These are phyloP conservation scores for Populus nigra DNA, from an alignment of 345 rosid genomes.

Conservation along the genomic window DNA sequence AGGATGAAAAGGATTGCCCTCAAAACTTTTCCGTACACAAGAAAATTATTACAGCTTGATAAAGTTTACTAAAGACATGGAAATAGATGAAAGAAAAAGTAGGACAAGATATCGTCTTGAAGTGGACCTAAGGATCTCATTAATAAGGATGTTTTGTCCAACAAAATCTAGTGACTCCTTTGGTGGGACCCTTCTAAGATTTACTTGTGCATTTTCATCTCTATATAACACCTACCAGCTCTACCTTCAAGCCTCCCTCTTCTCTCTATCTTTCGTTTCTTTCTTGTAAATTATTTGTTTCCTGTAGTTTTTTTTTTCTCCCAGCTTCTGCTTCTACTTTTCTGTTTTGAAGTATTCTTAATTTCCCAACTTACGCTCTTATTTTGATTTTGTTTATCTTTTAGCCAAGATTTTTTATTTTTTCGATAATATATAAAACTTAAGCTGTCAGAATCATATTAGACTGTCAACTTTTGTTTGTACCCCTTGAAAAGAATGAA, in stretches of 20 bases:
- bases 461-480: background rate
- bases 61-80: background rate
- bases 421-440: background rate
- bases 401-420: background rate
- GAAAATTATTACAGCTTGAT: background rate
- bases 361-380: background rate
- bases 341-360: background rate
- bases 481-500: conserved; percentile 32
- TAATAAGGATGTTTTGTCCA: conserved; percentile 46
- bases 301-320: background rate
- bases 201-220: conserved; percentile 25
- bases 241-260: conserved; percentile 16
- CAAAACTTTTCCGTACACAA: background rate
- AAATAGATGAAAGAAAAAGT: background rate
- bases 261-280: background rate
- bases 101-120: conserved; percentile 16
- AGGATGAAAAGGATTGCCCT: too few species aligned
- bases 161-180: conserved; percentile 45
- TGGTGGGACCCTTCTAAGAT: conserved; percentile 48
- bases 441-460: too few species aligned
- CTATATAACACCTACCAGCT: conserved; percentile 39
- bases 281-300: background rate
- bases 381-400: background rate
- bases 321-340: too few species aligned
- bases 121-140: conserved; percentile 38